These are phyloP conservation scores for Ganoderma boninense DNA, from an alignment of 1,284 basidiomycete species.

Conservation along the genomic window DNA sequence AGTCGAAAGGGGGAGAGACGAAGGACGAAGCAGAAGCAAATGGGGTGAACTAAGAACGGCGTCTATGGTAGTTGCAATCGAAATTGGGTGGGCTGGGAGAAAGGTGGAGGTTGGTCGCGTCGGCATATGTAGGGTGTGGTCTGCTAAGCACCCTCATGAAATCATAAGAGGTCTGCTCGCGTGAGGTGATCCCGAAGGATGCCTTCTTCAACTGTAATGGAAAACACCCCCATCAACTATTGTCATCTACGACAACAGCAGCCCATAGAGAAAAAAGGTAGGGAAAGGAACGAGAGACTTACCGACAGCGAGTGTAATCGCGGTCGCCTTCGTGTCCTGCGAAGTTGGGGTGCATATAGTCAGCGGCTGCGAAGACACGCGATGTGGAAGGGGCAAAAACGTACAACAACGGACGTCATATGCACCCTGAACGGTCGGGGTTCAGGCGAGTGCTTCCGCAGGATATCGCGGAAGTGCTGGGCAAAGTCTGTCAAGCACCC, in stretches of 20 bases:
- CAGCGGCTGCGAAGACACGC: conserved; percentile 6
- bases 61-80: neutral
- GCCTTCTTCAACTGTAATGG: conserved; percentile 50
- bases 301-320: conserved; percentile 71
- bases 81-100: neutral
- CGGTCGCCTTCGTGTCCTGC: conserved; percentile 74
- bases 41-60: neutral
- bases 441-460: conserved; percentile 47
- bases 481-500: conserved; percentile 44
- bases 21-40: neutral
- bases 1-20: neutral
- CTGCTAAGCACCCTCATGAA: neutral
- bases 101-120: neutral
- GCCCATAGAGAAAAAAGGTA: neutral
- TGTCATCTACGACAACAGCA: conserved; percentile 18
- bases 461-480: conserved; percentile 51
- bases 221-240: conserved; percentile 19
- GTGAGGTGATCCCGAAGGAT: conserved; percentile 62
- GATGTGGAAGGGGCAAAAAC: conserved; percentile 38
- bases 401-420: conserved; percentile 77
- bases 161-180: conserved; percentile 61
- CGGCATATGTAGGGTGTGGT: neutral
- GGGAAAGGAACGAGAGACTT: conserved; percentile 33
- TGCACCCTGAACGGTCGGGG: conserved; percentile 74
- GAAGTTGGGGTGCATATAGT: conserved; percentile 11